Percentiles rank a stretch among this genome's conserved stretches.
These are phyloP conservation scores for Corylus americana DNA, from an alignment of 306 rosid species.

Conservation along the genomic window DNA sequence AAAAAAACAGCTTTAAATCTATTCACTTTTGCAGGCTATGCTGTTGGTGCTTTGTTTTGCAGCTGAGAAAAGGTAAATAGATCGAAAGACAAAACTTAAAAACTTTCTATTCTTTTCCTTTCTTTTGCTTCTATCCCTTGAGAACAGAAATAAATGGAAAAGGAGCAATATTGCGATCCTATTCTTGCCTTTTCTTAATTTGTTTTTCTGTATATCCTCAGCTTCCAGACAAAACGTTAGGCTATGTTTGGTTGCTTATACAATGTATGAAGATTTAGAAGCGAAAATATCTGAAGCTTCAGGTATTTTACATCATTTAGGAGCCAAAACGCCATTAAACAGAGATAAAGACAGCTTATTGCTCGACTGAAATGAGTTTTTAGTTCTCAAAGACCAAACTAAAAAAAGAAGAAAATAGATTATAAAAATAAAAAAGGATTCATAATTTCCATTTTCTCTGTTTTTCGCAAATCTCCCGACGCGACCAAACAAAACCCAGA, in stretches of 20 bases:
- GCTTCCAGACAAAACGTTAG: conserved; percentile 1
- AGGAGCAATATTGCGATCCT: not conserved
- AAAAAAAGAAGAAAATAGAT: not conserved
- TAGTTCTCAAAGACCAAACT: not conserved
- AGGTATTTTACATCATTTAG: not conserved
- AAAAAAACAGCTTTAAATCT: not conserved
- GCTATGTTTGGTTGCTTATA: conserved; percentile 11
- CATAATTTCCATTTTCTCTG: not conserved
- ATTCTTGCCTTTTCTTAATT: conserved; percentile 8
- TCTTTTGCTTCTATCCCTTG: not conserved
- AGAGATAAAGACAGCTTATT: not conserved
- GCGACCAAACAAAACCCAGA: not conserved
- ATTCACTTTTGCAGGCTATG: conserved; percentile 10
- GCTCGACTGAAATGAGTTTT: not conserved
- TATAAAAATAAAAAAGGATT: not conserved
- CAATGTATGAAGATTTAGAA: conserved; percentile 8
- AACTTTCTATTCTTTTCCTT: not conserved
- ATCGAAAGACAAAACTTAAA: not conserved
- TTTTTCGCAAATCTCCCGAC: not conserved
- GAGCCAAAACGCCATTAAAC: not conserved
- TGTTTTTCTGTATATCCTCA: not conserved
- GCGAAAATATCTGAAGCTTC: not conserved
- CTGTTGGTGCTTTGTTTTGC: conserved; percentile 11
- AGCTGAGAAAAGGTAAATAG: conserved; percentile 18
- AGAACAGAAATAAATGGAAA: not conserved